Conservation (phyloP, 768 basidiomycete species). For the Suillus clintonianus region DNA sequence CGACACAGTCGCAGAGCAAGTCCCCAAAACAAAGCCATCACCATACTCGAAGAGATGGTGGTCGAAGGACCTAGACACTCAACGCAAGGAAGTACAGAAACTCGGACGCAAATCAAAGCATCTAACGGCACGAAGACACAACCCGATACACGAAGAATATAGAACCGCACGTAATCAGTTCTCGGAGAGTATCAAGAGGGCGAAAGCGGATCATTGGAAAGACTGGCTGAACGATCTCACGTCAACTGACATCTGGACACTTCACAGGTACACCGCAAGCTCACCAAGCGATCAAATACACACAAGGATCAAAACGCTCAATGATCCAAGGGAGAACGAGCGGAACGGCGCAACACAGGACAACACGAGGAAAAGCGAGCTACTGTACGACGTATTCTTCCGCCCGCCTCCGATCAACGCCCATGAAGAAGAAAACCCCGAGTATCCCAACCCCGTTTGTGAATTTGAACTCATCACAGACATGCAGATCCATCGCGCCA, state of each 20-base stretch:
- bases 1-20: too few relatives aligned
- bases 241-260: too few relatives aligned
- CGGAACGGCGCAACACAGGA: neutral
- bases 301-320: neutral
- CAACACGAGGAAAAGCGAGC: neutral
- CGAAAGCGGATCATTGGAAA: neutral
- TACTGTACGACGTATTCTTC: neutral
- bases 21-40: too few relatives aligned
- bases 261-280: neutral
- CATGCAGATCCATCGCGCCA: too few relatives aligned
- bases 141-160: neutral
- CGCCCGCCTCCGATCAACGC: neutral
- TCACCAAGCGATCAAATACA: neutral
- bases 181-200: neutral
- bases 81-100: neutral
- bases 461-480: neutral
- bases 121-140: too few relatives aligned
- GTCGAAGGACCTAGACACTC: neutral
- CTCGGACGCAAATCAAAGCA: too few relatives aligned
- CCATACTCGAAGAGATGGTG: neutral
- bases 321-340: too few relatives aligned
- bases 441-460: too few relatives aligned
- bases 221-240: neutral
- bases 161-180: neutral
- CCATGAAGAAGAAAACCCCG: too few relatives aligned